Evolutionary conservation across 2,329 filamentous ascomycete genomes (phyloP).

Genomic region (Xylariaceae sp.): DNA sequence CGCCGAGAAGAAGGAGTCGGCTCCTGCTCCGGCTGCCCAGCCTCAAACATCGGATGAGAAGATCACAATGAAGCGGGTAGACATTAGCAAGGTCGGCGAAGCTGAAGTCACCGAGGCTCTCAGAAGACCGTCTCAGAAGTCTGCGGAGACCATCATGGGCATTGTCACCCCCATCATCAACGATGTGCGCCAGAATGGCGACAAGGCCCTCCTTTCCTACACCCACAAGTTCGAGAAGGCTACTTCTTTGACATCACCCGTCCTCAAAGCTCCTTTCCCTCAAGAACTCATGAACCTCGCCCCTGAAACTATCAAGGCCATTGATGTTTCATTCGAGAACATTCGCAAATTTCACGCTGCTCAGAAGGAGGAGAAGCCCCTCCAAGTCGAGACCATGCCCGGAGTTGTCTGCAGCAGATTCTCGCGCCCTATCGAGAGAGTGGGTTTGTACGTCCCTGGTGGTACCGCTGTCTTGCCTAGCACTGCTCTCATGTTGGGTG

Average conservation of each 20-base stretch:
- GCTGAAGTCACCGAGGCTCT: conserved; percentile 67
- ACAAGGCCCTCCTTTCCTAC: conserved; percentile 83
- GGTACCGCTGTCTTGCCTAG: conserved; percentile 96
- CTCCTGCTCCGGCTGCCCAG: conserved; percentile 35
- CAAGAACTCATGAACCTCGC: conserved; percentile 77
- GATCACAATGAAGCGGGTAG: conserved; percentile 78
- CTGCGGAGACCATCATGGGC: conserved; percentile 86
- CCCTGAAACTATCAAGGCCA: conserved; percentile 81
- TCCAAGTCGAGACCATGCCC: conserved; percentile 94
- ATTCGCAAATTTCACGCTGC: conserved; percentile 91
- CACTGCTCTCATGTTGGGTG: conserved; percentile 95
- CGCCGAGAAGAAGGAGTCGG: conserved; percentile 33
- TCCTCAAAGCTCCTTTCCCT: conserved; percentile 85
- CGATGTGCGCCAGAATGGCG: conserved; percentile 75
- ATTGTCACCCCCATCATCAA: conserved; percentile 91
- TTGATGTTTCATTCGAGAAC: conserved; percentile 90
- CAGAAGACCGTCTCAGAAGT: conserved; percentile 86
- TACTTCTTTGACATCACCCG: conserved; percentile 80
- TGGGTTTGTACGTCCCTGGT: conserved; percentile 94
- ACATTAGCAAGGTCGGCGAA: conserved; percentile 59
- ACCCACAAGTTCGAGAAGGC: conserved; percentile 98
- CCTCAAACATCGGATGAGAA: conserved; percentile 40
- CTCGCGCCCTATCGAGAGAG: conserved; percentile 83
- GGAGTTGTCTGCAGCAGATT: conserved; percentile 94
- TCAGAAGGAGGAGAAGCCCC: conserved; percentile 75